A percentile compares a stretch with the other conserved stretches of the same genome.
These are phyloP conservation scores for Talaromyces proteolyticus DNA, from an alignment of 495 filamentous ascomycete species.

Conservation along the genomic window DNA sequence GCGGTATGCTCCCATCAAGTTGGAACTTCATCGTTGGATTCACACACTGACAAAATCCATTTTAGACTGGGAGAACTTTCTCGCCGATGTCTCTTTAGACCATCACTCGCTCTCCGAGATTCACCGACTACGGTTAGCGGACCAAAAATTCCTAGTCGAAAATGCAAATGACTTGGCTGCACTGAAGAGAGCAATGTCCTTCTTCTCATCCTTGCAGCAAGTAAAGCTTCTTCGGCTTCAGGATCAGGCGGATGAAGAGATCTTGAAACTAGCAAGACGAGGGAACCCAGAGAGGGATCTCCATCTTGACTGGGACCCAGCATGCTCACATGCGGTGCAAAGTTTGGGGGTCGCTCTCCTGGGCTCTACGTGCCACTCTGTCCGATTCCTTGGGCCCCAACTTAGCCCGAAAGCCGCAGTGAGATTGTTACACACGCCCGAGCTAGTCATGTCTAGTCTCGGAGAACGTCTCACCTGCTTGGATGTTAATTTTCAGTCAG, in stretches of 20 bases:
- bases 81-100: conserved; percentile 14
- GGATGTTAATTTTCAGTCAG: conserved; percentile 55
- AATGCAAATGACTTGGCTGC: conserved; percentile 24
- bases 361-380: conserved; percentile 45
- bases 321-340: conserved; percentile 55
- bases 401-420: conserved; percentile 55
- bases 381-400: conserved; percentile 58
- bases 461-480: conserved; percentile 52
- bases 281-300: conserved; percentile 19
- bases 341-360: conserved; percentile 53
- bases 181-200: conserved; percentile 49
- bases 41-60: conserved; percentile 8
- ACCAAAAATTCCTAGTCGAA: conserved; percentile 24
- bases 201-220: conserved; percentile 56
- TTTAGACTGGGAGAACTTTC: conserved; percentile 27
- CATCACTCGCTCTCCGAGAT: conserved; percentile 17
- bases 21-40: conserved; percentile 12
- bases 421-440: conserved; percentile 38
- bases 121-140: conserved; percentile 24
- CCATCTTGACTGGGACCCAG: conserved; percentile 54
- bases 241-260: conserved; percentile 49
- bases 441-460: conserved; percentile 41
- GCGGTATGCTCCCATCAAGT: conserved; percentile 18
- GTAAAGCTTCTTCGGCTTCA: conserved; percentile 60
- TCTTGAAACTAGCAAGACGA: conserved; percentile 36